Evolutionary conservation across 768 basidiomycete genomes (phyloP), one percentile per base, ranked within the genome.

Genomic region (Boletus rubropictus): DNA sequence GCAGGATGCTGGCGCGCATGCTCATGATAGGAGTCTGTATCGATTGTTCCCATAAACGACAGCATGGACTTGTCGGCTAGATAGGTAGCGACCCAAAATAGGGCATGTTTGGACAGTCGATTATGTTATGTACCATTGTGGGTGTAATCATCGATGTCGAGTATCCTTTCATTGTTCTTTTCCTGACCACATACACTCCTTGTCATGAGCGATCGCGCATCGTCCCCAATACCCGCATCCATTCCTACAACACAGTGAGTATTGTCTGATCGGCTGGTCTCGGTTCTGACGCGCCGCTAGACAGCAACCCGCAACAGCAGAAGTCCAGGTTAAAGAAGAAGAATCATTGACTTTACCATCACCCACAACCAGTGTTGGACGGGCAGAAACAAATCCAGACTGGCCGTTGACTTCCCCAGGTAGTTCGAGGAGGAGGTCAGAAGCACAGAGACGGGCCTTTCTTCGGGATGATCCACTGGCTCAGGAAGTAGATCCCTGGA

Each of bases 401-500:
- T 9, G 7, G 3, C 39, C 53, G 8, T 46, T 43, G 4, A 18
- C 45, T 15, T 44, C 53, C 7, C 51, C 59, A 6, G 25, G 34
- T 58, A 68, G 49, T 44, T 36, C 49, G 20, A 39, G 8, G 55
- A 66, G 54, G 22, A 52, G 14, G 35, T 43, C 45, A 1, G 71
- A 69, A 52, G 67, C 66, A 39, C 74, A 82, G 53, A 71, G 80
- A 48, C 74, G 76, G 52, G 73, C 72, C 11, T 50, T 69, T 24
- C 65, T 89, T 3, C 75, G 78, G 44, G 62, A 70, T 3, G 84
- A 87, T 60, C 71, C 76, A 11, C 70, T 71, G 42, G 69, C 69
- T 4, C 75, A 75, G 40, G 73, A 72, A 42, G 68, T 80, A 15
- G 70, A 78, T 53, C 69, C 75, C 5, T 65, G 77, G 42, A 70